phyloP scores from a whole-genome alignment of 768 basidiomycete genomes.

The Tulasnella sp. region DNA sequence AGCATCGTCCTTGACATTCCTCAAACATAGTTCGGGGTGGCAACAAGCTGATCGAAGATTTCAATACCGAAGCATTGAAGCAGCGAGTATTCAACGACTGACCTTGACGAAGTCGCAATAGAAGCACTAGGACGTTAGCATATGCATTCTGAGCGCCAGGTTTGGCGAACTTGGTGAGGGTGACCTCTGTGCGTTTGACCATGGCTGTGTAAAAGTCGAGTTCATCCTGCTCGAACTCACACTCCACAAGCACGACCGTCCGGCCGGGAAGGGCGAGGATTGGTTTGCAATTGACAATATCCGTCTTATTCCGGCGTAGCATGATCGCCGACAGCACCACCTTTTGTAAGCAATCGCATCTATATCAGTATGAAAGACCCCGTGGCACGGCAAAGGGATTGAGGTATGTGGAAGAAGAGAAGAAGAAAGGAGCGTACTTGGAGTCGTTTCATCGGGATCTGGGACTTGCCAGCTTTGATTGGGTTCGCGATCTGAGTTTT shows the following conservation, averaged over 20 bases:
- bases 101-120: conserved; percentile 87
- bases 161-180: conserved; percentile 55
- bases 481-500: conserved; percentile 69
- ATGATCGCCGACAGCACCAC: conserved; percentile 77
- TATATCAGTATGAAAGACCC: too few relatives aligned
- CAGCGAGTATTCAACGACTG: conserved; percentile 21
- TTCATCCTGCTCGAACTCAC: conserved; percentile 69
- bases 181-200: conserved; percentile 41
- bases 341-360: conserved; percentile 33
- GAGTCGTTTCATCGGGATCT: conserved; percentile 69
- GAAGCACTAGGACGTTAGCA: conserved; percentile 56
- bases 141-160: conserved; percentile 46
- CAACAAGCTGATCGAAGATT: too few relatives aligned
- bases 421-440: conserved; percentile 55
- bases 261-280: conserved; percentile 74
- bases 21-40: conserved; percentile 72
- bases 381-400: too few relatives aligned
- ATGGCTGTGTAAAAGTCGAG: conserved; percentile 66
- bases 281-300: conserved; percentile 63
- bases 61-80: too few relatives aligned
- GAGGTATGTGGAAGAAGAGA: too few relatives aligned
- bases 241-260: conserved; percentile 57
- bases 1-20: conserved; percentile 59
- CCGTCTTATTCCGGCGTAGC: conserved; percentile 77
- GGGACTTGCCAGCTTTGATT: conserved; percentile 54